Evolutionary conservation across 2,329 filamentous ascomycete species (phyloP).

Genomic region (Shiraia sp.): DNA sequence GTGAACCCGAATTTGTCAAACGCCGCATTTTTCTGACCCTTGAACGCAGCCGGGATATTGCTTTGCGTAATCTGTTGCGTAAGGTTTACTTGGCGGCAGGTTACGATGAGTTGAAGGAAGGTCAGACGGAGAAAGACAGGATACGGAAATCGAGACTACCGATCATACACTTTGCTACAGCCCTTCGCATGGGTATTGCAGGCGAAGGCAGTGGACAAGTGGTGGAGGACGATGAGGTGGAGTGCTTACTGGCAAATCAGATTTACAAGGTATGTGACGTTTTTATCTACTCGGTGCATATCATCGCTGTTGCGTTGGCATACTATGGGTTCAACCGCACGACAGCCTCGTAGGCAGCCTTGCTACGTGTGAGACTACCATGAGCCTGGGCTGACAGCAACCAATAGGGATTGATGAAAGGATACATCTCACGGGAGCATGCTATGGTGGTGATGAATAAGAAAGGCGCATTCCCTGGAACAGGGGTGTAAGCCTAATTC

Average conservation of each 20-base stretch:
- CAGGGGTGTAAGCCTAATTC: constrained; percentile 60
- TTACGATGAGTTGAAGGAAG: constrained; percentile 73
- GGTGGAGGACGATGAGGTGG: constrained; percentile 88
- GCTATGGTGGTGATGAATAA: constrained; percentile 93
- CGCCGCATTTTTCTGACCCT: constrained; percentile 92
- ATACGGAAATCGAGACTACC: constrained; percentile 75
- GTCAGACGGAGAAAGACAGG: constrained; percentile 63
- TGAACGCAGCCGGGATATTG: constrained; percentile 88
- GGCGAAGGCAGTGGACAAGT: constrained; percentile 57
- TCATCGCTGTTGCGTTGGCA: constrained; percentile 5
- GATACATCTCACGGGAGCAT: constrained; percentile 91
- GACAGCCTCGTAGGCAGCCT: constrained; percentile 11
- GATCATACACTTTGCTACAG: constrained; percentile 81
- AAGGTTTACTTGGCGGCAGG: constrained; percentile 89
- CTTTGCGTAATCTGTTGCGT: constrained; percentile 85
- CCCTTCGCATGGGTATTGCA: constrained; percentile 72
- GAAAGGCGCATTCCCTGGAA: constrained; percentile 89
- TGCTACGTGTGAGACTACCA: constrained; percentile 10
- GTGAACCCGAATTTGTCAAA: constrained; percentile 92
- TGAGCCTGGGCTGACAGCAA: constrained; percentile 18
- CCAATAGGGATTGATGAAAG: constrained; percentile 88
- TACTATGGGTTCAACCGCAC: background rate
- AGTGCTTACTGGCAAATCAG: constrained; percentile 92
- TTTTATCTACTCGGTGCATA: constrained; percentile 12
- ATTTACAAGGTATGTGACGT: constrained; percentile 83